Conservation (phyloP, 2,329 filamentous ascomycete species). For the Colletotrichum lentis region DNA sequence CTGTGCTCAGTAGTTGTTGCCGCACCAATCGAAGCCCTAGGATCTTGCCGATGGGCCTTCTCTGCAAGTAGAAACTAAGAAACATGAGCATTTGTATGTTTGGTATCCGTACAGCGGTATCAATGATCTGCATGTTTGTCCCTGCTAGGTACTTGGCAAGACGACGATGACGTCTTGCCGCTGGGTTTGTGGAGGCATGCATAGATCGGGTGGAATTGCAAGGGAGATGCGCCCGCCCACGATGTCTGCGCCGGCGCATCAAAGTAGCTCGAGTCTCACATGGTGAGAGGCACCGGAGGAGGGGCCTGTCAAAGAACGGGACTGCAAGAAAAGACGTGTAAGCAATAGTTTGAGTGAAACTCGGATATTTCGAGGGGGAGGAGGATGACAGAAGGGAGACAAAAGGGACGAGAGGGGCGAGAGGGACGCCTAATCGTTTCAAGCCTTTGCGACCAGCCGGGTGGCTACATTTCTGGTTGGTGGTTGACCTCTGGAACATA, state of each 20-base stretch:
- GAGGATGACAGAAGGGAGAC: too few species aligned
- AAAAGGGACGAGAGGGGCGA: too few species aligned
- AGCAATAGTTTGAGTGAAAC: too few species aligned
- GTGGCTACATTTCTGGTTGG: too few species aligned
- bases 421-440: too few species aligned
- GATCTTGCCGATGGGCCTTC: neutral
- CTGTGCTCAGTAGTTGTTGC: neutral
- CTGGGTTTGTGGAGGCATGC: constrained; percentile 14
- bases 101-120: neutral
- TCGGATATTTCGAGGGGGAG: too few species aligned
- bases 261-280: neutral
- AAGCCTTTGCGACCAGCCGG: too few species aligned
- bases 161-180: constrained; percentile 17
- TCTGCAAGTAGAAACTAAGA: neutral
- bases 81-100: neutral
- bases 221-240: neutral
- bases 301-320: too few species aligned
- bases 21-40: neutral
- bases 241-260: neutral
- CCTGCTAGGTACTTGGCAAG: neutral
- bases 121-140: constrained; percentile 7
- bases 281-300: too few species aligned
- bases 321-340: too few species aligned
- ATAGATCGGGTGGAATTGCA: constrained; percentile 7
- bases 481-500: too few species aligned